phyloP scores from a whole-genome alignment of 1,139 yeast species.

The Yamadazyma sp. region DNA sequence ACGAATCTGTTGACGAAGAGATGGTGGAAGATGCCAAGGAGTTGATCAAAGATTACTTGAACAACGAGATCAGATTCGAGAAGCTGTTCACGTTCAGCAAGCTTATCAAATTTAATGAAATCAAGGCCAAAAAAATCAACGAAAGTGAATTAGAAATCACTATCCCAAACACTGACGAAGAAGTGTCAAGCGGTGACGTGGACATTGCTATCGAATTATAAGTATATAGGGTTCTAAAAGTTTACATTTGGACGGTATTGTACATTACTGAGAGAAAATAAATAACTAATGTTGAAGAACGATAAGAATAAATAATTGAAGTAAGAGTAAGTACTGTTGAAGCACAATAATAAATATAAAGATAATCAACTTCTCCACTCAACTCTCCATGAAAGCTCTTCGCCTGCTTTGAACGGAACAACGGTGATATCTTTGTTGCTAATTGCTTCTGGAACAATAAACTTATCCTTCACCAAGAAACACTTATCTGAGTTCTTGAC shows the following conservation, averaged over 20 bases:
- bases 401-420: constrained; percentile 91
- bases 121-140: constrained; percentile 38
- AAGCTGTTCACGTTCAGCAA: constrained; percentile 48
- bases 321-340: no score
- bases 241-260: neutral
- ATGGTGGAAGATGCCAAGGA: constrained; percentile 42
- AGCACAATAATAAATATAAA: no score
- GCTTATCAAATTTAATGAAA: constrained; percentile 37
- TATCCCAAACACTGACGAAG: constrained; percentile 39
- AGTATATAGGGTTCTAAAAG: no score
- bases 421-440: constrained; percentile 52
- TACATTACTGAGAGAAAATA: constrained; percentile 1
- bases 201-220: constrained; percentile 15
- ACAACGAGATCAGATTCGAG: constrained; percentile 44
- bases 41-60: constrained; percentile 37
- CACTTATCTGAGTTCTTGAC: constrained; percentile 48
- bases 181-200: constrained; percentile 18
- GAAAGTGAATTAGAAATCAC: constrained; percentile 45
- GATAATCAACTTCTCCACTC: constrained; percentile 56
- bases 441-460: constrained; percentile 60
- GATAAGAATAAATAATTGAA: no score
- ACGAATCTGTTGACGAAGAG: constrained; percentile 28
- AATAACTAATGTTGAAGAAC: no score
- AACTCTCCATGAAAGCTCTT: constrained; percentile 67
- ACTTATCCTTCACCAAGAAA: constrained; percentile 49